These are phyloP conservation scores for Candida orba DNA, from an alignment of 805 yeast genomes.

Conservation along the genomic window DNA sequence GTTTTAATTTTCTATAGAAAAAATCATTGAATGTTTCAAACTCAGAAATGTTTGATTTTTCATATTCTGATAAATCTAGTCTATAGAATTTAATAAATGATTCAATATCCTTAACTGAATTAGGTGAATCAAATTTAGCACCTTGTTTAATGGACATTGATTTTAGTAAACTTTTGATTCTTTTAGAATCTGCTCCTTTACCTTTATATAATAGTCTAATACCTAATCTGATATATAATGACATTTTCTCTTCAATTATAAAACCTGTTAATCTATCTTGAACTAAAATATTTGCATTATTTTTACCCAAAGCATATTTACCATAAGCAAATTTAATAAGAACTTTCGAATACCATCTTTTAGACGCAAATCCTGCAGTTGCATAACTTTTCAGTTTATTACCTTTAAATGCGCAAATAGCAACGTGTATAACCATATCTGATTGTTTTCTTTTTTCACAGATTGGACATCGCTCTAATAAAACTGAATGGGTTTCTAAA, in stretches of 20 bases:
- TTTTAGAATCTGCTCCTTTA: slow-evolving; percentile 50
- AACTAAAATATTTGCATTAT: slow-evolving; percentile 89
- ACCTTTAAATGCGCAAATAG: slow-evolving; percentile 75
- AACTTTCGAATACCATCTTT: slow-evolving; percentile 82
- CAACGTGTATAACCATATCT: slow-evolving; percentile 80
- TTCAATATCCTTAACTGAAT: slow-evolving; percentile 58
- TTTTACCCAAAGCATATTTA: slow-evolving; percentile 74
- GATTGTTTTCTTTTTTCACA: slow-evolving; percentile 63
- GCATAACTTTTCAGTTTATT: slow-evolving; percentile 71
- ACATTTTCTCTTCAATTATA: slow-evolving; percentile 89
- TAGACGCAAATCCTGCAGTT: slow-evolving; percentile 73
- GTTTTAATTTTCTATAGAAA: slow-evolving; percentile 71
- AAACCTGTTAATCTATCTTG: slow-evolving; percentile 89
- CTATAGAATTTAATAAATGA: slow-evolving; percentile 79
- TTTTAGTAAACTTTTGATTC: slow-evolving; percentile 53
- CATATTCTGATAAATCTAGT: slow-evolving; percentile 67
- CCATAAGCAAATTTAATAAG: slow-evolving; percentile 85
- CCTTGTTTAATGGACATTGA: slow-evolving; percentile 79
- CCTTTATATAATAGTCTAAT: slow-evolving; percentile 79
- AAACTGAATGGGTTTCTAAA: slow-evolving; percentile 32
- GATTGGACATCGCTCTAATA: slow-evolving; percentile 62
- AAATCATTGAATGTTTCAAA: slow-evolving; percentile 81
- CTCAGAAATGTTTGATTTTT: slow-evolving; percentile 30
- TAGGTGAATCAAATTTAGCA: slow-evolving; percentile 64
- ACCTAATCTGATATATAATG: slow-evolving; percentile 80